These are phyloP conservation scores for Hyphopichia fennica DNA, from an alignment of 1,139 yeast species.

Conservation along the genomic window DNA sequence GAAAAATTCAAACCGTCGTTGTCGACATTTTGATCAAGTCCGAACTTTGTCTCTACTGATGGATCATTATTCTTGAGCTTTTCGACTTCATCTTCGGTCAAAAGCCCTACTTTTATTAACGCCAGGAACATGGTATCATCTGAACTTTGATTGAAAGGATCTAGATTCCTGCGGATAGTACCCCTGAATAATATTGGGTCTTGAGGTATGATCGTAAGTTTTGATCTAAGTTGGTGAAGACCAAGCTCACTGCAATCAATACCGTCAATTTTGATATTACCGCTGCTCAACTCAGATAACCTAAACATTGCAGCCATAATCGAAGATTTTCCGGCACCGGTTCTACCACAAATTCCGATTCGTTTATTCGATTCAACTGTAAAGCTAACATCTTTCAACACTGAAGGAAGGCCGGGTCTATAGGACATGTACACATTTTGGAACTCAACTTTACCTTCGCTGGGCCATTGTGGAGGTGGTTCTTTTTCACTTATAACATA, in stretches of 20 bases:
- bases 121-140: conserved; percentile 37
- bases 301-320: conserved; percentile 22
- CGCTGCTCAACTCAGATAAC: conserved; percentile 14
- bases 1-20: conserved; percentile 78
- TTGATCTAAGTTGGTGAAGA: conserved; percentile 18
- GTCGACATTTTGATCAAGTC: conserved; percentile 63
- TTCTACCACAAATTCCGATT: conserved; percentile 23
- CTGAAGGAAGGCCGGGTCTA: conserved; percentile 19
- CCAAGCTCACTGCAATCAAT: conserved; percentile 21
- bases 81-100: conserved; percentile 20
- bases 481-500: conserved; percentile 45
- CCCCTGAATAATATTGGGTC: conserved; percentile 33
- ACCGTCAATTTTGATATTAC: conserved; percentile 18
- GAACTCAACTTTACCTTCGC: conserved; percentile 14
- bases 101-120: conserved; percentile 33
- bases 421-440: conserved; percentile 17
- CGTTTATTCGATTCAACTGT: conserved; percentile 15
- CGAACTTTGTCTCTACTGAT: conserved; percentile 52
- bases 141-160: conserved; percentile 26
- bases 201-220: conserved; percentile 30
- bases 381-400: conserved; percentile 15
- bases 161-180: conserved; percentile 27
- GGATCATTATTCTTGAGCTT: conserved; percentile 7
- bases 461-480: conserved; percentile 44
- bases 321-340: conserved; percentile 25